These are phyloP conservation scores for Parietaria judaica DNA, from an alignment of 306 rosid species.

Conservation along the genomic window DNA sequence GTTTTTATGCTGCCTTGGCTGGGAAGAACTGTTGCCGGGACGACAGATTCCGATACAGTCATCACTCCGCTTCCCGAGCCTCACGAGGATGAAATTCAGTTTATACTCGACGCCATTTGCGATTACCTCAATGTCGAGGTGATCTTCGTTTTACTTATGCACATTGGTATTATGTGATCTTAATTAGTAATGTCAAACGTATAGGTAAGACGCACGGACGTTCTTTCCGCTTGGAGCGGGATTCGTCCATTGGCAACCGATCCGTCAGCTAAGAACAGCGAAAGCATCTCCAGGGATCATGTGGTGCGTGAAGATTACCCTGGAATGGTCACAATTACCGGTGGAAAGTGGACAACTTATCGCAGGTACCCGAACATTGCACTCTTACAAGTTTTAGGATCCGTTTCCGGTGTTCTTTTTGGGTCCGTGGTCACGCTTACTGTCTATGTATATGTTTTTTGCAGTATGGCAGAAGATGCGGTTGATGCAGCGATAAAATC, in stretches of 20 bases:
- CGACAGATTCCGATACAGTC: conserved; percentile 82
- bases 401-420: neutral
- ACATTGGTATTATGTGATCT: conserved; percentile 21
- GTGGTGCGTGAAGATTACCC: conserved; percentile 98
- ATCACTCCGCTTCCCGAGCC: conserved; percentile 94
- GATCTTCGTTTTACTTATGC: conserved; percentile 16
- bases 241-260: conserved; percentile 92
- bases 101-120: conserved; percentile 87
- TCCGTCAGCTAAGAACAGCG: conserved; percentile 81
- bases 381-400: conserved; percentile 20
- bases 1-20: conserved; percentile 99
- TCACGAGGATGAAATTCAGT: conserved; percentile 90
- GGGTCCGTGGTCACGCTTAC: neutral
- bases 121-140: conserved; percentile 95
- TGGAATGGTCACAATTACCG: conserved; percentile 94
- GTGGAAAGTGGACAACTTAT: conserved; percentile 99
- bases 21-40: conserved; percentile 96
- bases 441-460: conserved; percentile 21
- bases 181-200: conserved; percentile 14
- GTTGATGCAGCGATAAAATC: conserved; percentile 86
- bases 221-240: conserved; percentile 99
- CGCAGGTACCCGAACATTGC: conserved; percentile 57
- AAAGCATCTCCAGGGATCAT: conserved; percentile 94
- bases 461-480: conserved; percentile 99
- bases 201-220: conserved; percentile 89